Base-by-base conservation (phyloP, 2,329 filamentous ascomycete species). In the Cladosporium sp. region DNA sequence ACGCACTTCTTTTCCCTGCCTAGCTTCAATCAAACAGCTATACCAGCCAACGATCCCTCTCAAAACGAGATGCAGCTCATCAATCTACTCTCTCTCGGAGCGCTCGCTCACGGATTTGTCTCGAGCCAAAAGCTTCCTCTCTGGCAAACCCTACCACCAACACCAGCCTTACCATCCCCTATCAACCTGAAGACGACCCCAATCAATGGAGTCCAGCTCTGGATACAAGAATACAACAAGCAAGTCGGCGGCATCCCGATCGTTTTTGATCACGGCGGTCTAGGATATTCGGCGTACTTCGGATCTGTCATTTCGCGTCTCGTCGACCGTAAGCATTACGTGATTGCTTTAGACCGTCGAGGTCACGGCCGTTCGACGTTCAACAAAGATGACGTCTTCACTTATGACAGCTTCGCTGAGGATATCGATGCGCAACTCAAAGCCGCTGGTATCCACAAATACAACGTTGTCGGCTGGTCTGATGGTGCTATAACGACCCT, bases 231-330 rank as follows among this genome's bases (percentile, higher is more conserved):
- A 69, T 81, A 80, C 73, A 80, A 79, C 63, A 72, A 77, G 32
- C 56, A 70, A 8, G 72, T 74, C 3, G 73, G 73, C 39, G 71
- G 72, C 16, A 68, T 72, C 0, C 78, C 79, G 6, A 72, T 81
- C 3, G 75, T 81, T 64, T 70, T 81, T 64, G 71, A 79, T 51
- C 76, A 79, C 67, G 79, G 79, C 34, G 79, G 79, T 26, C 75
- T 81, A 30, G 78, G 78, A 26, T 79, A 79, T 71, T 80, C 77
- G 13, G 77, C 77, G 13, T 80, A 80, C 66, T 80, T 79, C 54
- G 78, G 74, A 61, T 67, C 74, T 56, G 78, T 80, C 54, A 79
- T 80, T 67, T 69, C 69, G 11, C 73, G 78, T 6, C 65, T 80
- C 30, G 66, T 68, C 25, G 71, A 75, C 6, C 75, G 73, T 5